These are phyloP conservation scores for Brettanomyces custersianus DNA, from an alignment of 805 yeast species.

Conservation along the genomic window DNA sequence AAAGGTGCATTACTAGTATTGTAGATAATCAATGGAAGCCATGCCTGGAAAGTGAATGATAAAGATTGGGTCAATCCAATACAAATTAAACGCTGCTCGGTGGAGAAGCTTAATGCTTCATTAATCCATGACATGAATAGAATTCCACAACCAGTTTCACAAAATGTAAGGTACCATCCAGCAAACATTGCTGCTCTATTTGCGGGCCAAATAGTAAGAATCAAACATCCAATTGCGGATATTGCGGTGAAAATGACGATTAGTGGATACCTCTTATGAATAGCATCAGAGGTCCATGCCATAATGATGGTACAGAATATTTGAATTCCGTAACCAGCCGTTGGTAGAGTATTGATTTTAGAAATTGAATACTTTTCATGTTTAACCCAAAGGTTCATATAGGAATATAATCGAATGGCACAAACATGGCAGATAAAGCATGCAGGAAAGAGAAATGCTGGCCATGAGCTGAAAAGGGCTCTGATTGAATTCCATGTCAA, in stretches of 20 bases:
- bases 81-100: slow-evolving; percentile 19
- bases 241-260: slow-evolving; percentile 14
- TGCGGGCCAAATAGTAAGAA: slow-evolving; percentile 13
- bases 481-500: slow-evolving; percentile 31
- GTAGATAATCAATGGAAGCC: slow-evolving; percentile 26
- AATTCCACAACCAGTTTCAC: slow-evolving; percentile 15
- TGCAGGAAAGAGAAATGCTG: slow-evolving; percentile 11
- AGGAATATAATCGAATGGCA: slow-evolving; percentile 14
- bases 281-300: slow-evolving; percentile 22
- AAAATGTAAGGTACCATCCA: slow-evolving; percentile 16
- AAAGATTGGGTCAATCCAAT: slow-evolving; percentile 25
- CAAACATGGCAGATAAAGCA: slow-evolving; percentile 15
- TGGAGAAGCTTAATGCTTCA: slow-evolving; percentile 19
- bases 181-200: slow-evolving; percentile 15
- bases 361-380: slow-evolving; percentile 16
- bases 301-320: slow-evolving; percentile 19
- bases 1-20: slow-evolving; percentile 27
- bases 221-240: slow-evolving; percentile 13
- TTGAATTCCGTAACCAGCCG: slow-evolving; percentile 25
- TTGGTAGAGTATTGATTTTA: slow-evolving; percentile 24
- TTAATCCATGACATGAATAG: slow-evolving; percentile 22
- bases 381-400: slow-evolving; percentile 25
- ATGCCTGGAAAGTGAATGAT: slow-evolving; percentile 25
- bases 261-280: slow-evolving; percentile 22
- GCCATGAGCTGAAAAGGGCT: slow-evolving; percentile 38